Percentiles rank a stretch among this genome's conserved stretches.
These are phyloP conservation scores for Polyporus tsugae DNA, from an alignment of 1,284 basidiomycete species.

Conservation along the genomic window DNA sequence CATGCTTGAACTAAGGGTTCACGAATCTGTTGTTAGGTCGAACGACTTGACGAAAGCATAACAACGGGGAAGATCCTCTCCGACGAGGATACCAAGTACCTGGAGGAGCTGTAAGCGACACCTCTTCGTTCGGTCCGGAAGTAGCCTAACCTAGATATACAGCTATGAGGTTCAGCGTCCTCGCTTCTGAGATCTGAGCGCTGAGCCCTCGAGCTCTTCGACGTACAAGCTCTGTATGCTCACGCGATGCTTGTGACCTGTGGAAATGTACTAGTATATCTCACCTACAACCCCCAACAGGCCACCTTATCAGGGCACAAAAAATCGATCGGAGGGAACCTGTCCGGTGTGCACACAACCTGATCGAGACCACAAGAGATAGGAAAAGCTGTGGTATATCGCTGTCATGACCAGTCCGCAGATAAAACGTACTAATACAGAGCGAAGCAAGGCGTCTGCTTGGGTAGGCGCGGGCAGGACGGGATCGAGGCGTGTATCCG, in stretches of 20 bases:
- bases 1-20: no score
- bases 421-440: not conserved
- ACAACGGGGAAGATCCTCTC: conserved; percentile 26
- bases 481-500: not conserved
- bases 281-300: no score
- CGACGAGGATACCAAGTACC: conserved; percentile 32
- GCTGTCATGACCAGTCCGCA: not conserved
- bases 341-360: not conserved
- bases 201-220: not conserved
- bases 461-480: not conserved
- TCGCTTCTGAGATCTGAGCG: not conserved
- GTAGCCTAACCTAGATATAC: not conserved
- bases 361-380: not conserved
- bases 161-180: not conserved
- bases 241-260: not conserved
- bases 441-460: not conserved
- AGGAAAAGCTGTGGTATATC: not conserved
- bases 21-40: conserved; percentile 6
- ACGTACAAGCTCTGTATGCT: not conserved
- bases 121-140: not conserved
- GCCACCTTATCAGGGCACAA: not conserved
- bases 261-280: not conserved
- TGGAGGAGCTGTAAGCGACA: conserved; percentile 34
- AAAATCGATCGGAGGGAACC: not conserved
- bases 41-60: conserved; percentile 25